phyloP scores from a whole-genome alignment of 306 rosid genomes.

The Adenanthera pavonina region DNA sequence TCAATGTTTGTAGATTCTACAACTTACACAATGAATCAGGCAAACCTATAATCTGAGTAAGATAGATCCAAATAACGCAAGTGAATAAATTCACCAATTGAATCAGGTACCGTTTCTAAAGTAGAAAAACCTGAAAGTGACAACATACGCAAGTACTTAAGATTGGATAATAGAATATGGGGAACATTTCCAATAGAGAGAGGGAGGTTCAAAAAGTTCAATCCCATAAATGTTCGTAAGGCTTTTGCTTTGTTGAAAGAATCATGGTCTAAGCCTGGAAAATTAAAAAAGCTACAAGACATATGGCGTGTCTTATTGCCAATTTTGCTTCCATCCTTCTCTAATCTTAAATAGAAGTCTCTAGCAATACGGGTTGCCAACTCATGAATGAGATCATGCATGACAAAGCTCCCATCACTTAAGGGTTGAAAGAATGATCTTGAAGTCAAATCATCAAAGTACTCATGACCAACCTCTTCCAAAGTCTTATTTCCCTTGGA shows the following conservation, averaged over 20 bases:
- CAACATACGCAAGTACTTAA: slow-evolving; percentile 5
- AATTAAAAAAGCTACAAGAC: not conserved
- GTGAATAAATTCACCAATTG: slow-evolving; percentile 3
- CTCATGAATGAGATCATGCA: slow-evolving; percentile 24
- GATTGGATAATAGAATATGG: too few relatives aligned
- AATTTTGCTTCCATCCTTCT: not conserved
- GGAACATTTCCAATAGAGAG: not conserved
- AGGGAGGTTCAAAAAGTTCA: not conserved
- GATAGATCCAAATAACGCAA: slow-evolving; percentile 20
- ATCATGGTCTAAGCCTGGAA: not conserved
- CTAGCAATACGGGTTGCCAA: not conserved
- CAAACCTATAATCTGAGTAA: not conserved
- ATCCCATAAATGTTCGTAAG: slow-evolving; percentile 23
- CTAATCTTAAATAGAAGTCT: not conserved
- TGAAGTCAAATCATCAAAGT: not conserved
- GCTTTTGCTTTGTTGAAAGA: not conserved
- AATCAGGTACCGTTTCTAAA: not conserved
- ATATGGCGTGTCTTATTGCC: not conserved
- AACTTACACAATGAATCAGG: slow-evolving; percentile 9
- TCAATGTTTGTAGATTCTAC: slow-evolving; percentile 36
- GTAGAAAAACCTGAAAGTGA: not conserved
- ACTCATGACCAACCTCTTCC: too few relatives aligned
- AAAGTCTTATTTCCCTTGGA: too few relatives aligned
- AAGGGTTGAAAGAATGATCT: slow-evolving; percentile 1
- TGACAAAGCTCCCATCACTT: not conserved